Conservation (phyloP, 257 asterid species). For the Solanum peruvianum region DNA sequence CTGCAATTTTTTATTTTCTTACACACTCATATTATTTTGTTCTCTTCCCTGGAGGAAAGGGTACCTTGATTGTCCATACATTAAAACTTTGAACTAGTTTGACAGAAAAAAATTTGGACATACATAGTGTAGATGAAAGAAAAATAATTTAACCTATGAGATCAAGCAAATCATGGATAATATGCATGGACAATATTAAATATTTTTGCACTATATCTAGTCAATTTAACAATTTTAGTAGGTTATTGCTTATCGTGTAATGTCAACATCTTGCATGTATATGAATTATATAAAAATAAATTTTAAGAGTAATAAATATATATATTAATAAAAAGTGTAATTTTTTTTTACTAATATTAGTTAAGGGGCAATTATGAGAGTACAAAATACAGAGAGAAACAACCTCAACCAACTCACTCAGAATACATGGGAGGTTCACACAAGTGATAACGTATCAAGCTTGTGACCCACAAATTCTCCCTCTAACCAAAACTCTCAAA, state of each 20-base stretch:
- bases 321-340: too few species aligned
- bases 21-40: background rate
- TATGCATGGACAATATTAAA: background rate
- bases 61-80: background rate
- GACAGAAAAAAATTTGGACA: background rate
- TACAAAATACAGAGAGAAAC: too few species aligned
- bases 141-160: background rate
- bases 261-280: fast-evolving
- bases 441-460: too few species aligned
- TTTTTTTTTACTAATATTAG: too few species aligned
- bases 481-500: too few species aligned
- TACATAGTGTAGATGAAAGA: background rate
- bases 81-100: background rate
- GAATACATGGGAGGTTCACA: too few species aligned
- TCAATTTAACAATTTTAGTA: background rate
- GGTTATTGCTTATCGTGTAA: background rate
- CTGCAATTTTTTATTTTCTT: background rate
- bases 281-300: too few species aligned
- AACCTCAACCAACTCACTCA: too few species aligned
- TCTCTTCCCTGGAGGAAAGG: background rate
- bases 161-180: background rate
- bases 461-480: too few species aligned
- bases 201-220: background rate
- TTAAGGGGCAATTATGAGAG: too few species aligned
- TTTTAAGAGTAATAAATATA: too few species aligned